Base-by-base conservation (phyloP, 2,329 filamentous ascomycete species). In the Thielaviopsis ethacetica region DNA sequence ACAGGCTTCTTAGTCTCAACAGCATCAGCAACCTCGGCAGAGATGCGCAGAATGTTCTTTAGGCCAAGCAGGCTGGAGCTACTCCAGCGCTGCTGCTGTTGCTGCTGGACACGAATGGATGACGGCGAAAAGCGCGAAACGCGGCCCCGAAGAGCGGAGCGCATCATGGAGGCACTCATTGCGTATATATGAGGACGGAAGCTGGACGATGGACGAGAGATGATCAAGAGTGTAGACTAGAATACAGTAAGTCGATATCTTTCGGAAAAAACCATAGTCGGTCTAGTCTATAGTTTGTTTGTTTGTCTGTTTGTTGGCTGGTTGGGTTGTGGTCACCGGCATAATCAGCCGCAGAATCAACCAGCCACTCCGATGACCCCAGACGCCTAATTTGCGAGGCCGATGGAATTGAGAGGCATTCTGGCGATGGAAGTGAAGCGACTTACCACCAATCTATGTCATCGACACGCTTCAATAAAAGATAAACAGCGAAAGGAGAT, bases 21-120 rank as follows among this genome's bases (percentile, higher is more conserved):
- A 47, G 91, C 91, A 67, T 89, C 82, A 57, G 77, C 75, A 13
- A 98, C 85, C 71, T 97, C 91, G 56, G 91, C 85, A 0, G 88
- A 91, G 50, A 95, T 76, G 57, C 76, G 79, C 59, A 94, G 77
- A 62, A 89, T 64, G 49, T 69, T 65, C 60, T 68, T 67, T 34
- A 76, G 64, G 13, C 68, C 67, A n/a, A 62, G 61, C 5, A 67
- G 62, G 51, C 62, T 63, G 24, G 63, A 61, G 44, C 53, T 51
- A 22, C 58, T 55, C 58, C 58, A 56, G 27, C 58, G 58, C 24
- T 58, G 57, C 30, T 47, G 57, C 6, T 58, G 57, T 47, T 47
- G 57, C 6, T 24, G 27, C 6, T 24, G 27, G 52, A 22, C 21
- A 49, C 50, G 21, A 24, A 49, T 51, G 15, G 51, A 38, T 17